These are phyloP conservation scores for Podospora pseudocomata DNA, from an alignment of 495 filamentous ascomycete species.

Conservation along the genomic window DNA sequence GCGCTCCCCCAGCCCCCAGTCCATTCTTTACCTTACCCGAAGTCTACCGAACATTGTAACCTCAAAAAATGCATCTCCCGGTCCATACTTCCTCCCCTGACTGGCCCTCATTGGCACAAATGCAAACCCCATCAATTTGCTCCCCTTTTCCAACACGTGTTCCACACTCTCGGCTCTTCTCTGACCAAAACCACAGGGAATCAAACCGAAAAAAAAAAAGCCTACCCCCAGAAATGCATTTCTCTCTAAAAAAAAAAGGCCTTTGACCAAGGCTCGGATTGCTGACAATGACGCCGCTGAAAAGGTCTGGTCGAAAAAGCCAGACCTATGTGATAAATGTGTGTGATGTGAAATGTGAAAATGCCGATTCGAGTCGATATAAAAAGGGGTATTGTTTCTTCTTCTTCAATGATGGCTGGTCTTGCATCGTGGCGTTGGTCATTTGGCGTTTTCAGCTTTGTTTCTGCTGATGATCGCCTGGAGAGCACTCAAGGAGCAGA, in stretches of 20 bases:
- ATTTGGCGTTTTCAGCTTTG: background rate
- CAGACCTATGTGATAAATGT: background rate
- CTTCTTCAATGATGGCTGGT: slow-evolving; percentile 10
- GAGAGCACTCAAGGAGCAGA: background rate
- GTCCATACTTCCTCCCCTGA: background rate
- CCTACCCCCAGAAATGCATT: slow-evolving; percentile 10
- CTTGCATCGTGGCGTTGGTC: background rate
- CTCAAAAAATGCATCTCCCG: background rate
- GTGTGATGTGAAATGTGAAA: slow-evolving; percentile 6
- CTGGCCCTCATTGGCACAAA: background rate
- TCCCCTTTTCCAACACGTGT: background rate
- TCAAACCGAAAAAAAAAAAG: slow-evolving; percentile 16
- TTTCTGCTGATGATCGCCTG: background rate
- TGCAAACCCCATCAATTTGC: background rate
- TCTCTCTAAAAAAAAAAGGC: slow-evolving; percentile 1
- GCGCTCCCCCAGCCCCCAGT: background rate
- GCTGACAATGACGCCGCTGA: slow-evolving; percentile 10
- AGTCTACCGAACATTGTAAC: background rate
- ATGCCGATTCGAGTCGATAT: slow-evolving; percentile 10
- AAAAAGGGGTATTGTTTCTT: slow-evolving; percentile 6
- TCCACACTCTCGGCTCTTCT: slow-evolving; percentile 4
- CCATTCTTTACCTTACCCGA: background rate
- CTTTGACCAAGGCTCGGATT: background rate
- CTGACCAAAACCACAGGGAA: slow-evolving; percentile 9
- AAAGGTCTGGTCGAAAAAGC: background rate